phyloP scores from a whole-genome alignment of 164 flowering plant species.

The Macadamia tetraphylla region DNA sequence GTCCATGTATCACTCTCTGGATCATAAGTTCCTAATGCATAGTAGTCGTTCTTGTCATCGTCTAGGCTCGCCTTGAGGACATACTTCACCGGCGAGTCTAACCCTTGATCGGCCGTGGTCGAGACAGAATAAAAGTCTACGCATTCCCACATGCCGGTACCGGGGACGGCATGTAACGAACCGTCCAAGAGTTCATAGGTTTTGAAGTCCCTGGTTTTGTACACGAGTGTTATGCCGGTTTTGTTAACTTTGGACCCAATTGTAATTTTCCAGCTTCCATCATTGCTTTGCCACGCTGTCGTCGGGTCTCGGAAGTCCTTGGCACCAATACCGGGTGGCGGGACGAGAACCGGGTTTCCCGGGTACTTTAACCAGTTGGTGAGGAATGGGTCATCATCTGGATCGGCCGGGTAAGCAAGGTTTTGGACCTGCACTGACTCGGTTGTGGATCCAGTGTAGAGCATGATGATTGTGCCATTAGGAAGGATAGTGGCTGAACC shows the following conservation, averaged over 20 bases:
- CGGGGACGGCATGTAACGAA: conserved; percentile 51
- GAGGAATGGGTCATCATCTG: conserved; percentile 64
- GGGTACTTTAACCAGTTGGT: conserved; percentile 65
- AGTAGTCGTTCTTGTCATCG: conserved; percentile 59
- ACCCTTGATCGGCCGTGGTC: conserved; percentile 27
- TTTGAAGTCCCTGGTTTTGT: conserved; percentile 59
- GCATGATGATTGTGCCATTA: conserved; percentile 57
- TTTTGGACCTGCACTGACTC: conserved; percentile 67
- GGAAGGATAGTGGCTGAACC: conserved; percentile 84
- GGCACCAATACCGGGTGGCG: conserved; percentile 50
- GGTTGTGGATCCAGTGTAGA: conserved; percentile 75
- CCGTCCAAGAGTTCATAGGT: conserved; percentile 34
- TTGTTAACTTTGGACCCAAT: conserved; percentile 57
- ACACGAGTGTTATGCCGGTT: conserved; percentile 62
- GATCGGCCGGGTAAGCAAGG: conserved; percentile 59
- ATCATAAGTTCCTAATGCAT: conserved; percentile 68
- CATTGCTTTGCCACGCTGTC: conserved; percentile 58
- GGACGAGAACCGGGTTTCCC: conserved; percentile 61
- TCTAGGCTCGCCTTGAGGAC: conserved; percentile 76
- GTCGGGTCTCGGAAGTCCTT: conserved; percentile 84
- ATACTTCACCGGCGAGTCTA: conserved; percentile 74
- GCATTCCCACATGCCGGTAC: conserved; percentile 96
- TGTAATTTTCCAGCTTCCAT: conserved; percentile 55
- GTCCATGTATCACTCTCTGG: conserved; percentile 37
- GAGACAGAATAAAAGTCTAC: conserved; percentile 84